Evolutionary conservation across 2,329 filamentous ascomycete species (phyloP).

Genomic region (Colletotrichum brevisporum): DNA sequence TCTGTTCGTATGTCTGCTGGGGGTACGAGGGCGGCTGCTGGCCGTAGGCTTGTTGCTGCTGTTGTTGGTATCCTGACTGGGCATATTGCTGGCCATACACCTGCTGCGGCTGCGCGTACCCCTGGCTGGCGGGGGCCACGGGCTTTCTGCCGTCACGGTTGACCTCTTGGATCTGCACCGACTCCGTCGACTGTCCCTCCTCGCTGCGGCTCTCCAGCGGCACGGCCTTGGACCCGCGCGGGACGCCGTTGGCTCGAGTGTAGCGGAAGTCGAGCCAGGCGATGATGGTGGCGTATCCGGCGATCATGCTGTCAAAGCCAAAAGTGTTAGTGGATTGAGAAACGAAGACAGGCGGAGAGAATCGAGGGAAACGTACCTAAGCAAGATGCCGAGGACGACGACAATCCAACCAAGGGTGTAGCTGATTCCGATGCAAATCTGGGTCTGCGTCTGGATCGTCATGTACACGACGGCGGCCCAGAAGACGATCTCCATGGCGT

Average conservation of each 20-base stretch:
- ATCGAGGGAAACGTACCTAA: constrained; percentile 4
- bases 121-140: not conserved
- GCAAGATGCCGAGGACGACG: constrained; percentile 25
- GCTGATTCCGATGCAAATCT: constrained; percentile 30
- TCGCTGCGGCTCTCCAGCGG: constrained; percentile 22
- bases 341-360: not conserved
- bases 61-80: not conserved
- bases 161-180: constrained; percentile 15
- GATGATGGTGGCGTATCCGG: constrained; percentile 30
- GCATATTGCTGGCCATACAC: not conserved
- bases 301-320: constrained; percentile 18
- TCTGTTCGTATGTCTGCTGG: constrained; percentile 8
- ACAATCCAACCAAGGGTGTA: constrained; percentile 36
- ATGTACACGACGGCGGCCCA: constrained; percentile 52
- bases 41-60: constrained; percentile 9
- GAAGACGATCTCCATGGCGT: constrained; percentile 57
- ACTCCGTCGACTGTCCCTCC: constrained; percentile 1
- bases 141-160: constrained; percentile 7
- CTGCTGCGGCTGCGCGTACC: not conserved
- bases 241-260: constrained; percentile 20
- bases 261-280: constrained; percentile 32
- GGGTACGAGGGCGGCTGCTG: constrained; percentile 1
- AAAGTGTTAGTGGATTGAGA: not conserved
- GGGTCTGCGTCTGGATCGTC: constrained; percentile 34
- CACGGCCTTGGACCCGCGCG: constrained; percentile 11